Percentiles rank a stretch among this genome's conserved stretches.
These are phyloP conservation scores for Protea cynaroides DNA, from an alignment of 164 flowering plant species.

Conservation along the genomic window DNA sequence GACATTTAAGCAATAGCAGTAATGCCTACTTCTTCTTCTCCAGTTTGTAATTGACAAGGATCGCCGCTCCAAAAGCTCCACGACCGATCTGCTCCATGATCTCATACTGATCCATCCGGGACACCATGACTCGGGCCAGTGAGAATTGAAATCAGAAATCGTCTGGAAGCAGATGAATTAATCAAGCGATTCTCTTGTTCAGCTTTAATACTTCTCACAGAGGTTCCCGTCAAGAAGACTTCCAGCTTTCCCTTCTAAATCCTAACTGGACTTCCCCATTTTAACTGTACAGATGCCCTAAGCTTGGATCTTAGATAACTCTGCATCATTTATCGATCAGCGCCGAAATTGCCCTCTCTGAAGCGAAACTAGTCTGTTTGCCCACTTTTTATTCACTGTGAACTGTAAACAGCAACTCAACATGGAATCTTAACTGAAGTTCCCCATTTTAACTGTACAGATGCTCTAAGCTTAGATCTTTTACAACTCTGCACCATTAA, in stretches of 20 bases:
- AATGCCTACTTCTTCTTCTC: constrained; percentile 7
- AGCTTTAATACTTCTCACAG: not conserved
- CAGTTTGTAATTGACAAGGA: constrained; percentile 6
- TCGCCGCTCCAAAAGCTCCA: not conserved
- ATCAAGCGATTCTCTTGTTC: not conserved
- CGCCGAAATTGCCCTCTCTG: not conserved
- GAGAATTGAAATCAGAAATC: not conserved
- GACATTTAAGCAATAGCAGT: not conserved
- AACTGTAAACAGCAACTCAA: not conserved
- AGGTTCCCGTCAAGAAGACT: no score
- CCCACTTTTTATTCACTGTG: not conserved
- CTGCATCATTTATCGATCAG: not conserved
- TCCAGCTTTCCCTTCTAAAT: not conserved
- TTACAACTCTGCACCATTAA: not conserved
- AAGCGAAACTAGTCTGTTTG: not conserved
- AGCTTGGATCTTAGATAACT: not conserved
- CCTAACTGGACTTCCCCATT: not conserved
- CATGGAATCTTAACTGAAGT: not conserved
- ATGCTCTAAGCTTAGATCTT: not conserved
- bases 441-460: not conserved
- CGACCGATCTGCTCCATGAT: constrained; percentile 2
- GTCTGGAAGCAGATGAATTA: not conserved
- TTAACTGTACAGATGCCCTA: not conserved
- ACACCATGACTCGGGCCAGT: not conserved
- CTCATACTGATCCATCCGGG: constrained; percentile 1